Conservation (phyloP, 805 yeast species). For the Blastobotrys robertii region DNA sequence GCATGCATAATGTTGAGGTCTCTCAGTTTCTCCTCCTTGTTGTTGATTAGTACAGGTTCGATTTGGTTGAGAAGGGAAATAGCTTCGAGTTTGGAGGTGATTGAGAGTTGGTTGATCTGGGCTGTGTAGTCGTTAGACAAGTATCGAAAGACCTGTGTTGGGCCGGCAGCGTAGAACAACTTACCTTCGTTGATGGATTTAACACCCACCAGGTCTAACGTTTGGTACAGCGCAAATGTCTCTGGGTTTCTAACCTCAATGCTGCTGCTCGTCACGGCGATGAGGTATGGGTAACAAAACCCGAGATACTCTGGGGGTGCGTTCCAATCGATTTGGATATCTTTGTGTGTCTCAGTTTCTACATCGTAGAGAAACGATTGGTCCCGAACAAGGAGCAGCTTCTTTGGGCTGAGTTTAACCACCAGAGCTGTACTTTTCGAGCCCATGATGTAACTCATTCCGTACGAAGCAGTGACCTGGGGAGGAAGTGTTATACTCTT, state of each 20-base stretch:
- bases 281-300: constrained; percentile 34
- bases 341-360: too few species aligned
- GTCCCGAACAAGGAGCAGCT: constrained; percentile 9
- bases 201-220: constrained; percentile 21
- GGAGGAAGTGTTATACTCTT: background rate
- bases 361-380: background rate
- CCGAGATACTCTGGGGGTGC: constrained; percentile 23
- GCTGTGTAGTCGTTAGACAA: constrained; percentile 22
- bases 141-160: constrained; percentile 22
- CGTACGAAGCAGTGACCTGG: background rate
- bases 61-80: constrained; percentile 33
- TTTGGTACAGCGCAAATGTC: constrained; percentile 30
- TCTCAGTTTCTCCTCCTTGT: constrained; percentile 30
- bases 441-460: constrained; percentile 10
- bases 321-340: constrained; percentile 9
- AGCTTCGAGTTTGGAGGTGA: constrained; percentile 30
- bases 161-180: constrained; percentile 25
- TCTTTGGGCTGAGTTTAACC: constrained; percentile 2
- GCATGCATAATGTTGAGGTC: constrained; percentile 37
- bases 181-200: constrained; percentile 19
- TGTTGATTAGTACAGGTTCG: constrained; percentile 18
- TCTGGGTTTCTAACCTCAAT: constrained; percentile 33
- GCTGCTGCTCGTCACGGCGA: constrained; percentile 22
- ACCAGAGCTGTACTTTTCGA: constrained; percentile 1
- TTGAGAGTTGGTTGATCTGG: constrained; percentile 27